These are phyloP conservation scores for Entomortierella chlamydospora DNA, from an alignment of 192 early-diverging fungal species.

Conservation along the genomic window DNA sequence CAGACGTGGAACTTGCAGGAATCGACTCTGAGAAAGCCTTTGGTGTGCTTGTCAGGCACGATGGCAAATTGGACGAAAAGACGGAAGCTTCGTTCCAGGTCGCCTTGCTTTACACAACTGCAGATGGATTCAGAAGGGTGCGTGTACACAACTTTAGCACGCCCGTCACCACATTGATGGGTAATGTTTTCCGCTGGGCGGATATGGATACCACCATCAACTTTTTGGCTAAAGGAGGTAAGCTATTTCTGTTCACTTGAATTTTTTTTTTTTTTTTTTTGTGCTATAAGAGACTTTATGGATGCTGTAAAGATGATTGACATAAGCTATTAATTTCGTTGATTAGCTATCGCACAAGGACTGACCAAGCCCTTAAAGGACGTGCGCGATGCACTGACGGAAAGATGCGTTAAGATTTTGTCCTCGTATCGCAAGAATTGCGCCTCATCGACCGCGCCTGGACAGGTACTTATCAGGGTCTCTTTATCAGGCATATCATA, in stretches of 20 bases:
- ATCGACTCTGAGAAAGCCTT: constrained; percentile 88
- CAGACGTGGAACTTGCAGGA: constrained; percentile 93
- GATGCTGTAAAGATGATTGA: too few species aligned
- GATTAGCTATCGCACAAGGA: constrained; percentile 78
- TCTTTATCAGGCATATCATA: too few species aligned
- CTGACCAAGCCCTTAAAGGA: constrained; percentile 74
- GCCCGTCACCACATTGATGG: constrained; percentile 78
- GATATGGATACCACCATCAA: constrained; percentile 94
- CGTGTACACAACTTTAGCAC: constrained; percentile 90
- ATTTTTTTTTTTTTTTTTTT: too few species aligned
- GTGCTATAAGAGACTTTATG: too few species aligned
- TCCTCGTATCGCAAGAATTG: constrained; percentile 93
- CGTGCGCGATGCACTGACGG: constrained; percentile 85
- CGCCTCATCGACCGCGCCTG: constrained; percentile 87
- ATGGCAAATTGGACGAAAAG: constrained; percentile 89
- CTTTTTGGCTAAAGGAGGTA: constrained; percentile 83
- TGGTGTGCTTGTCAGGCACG: constrained; percentile 85
- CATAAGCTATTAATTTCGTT: neutral
- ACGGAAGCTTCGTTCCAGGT: constrained; percentile 88
- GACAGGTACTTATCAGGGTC: constrained; percentile 60
- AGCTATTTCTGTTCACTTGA: neutral
- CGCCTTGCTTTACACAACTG: constrained; percentile 95
- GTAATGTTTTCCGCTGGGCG: constrained; percentile 88
- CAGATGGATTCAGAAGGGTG: constrained; percentile 87
- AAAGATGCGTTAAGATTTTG: constrained; percentile 89